Conservation (phyloP, 129 eudicot species). For the Logfia minima region DNA sequence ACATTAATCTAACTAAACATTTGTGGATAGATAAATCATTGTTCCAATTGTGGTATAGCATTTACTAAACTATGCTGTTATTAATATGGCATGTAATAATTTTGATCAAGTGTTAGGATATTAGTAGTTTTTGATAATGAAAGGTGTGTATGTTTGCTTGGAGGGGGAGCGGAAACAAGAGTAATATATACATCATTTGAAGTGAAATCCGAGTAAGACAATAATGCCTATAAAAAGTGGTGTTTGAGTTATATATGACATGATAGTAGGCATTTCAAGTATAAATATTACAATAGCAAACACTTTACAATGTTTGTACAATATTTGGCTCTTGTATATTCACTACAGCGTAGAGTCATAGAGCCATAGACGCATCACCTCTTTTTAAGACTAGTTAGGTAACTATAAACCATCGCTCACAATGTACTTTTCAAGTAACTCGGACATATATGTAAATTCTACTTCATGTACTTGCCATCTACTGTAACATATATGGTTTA, state of each 20-base stretch:
- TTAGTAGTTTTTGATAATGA: background rate
- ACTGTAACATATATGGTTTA: background rate
- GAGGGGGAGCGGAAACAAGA: background rate
- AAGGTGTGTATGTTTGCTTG: background rate
- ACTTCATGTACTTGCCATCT: background rate
- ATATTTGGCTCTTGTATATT: background rate
- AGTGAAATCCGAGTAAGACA: background rate
- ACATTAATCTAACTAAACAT: background rate
- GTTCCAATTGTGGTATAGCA: background rate
- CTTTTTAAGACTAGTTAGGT: background rate
- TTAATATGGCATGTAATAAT: background rate
- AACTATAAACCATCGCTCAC: background rate
- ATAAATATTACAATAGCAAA: no score
- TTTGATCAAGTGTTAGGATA: background rate
- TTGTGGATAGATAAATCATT: slow-evolving; percentile 1
- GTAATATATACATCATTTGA: background rate
- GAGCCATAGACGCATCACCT: background rate
- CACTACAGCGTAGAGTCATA: background rate
- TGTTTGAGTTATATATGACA: background rate
- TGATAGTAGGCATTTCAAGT: background rate
- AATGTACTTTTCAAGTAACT: background rate
- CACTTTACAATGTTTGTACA: background rate
- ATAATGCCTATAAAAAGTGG: background rate
- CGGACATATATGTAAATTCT: background rate
- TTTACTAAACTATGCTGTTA: background rate